Base-by-base conservation (phyloP, 345 rosid species). In the Boechera divaricarpa region DNA sequence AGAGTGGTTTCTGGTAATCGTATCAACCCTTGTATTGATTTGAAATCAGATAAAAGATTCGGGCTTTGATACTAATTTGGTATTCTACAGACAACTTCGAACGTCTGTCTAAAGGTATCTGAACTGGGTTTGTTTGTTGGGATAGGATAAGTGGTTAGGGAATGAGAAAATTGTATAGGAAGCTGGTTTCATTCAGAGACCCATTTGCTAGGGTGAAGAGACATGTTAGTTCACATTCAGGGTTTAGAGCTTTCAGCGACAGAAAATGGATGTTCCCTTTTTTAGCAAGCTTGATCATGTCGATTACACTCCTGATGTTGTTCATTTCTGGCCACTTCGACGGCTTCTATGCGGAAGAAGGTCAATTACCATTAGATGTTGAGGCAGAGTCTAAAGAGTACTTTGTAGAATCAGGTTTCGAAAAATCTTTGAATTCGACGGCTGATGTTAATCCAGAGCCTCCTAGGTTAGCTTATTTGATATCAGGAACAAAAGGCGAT, bases 401-500 rank as follows among this genome's bases (percentile, higher is more conserved):
- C 53, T 94, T 91, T 75, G 87, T 88, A 31, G 98, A 94, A 85
- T 85, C 92, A 0, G 86, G 85, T 67, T 75, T 91, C 1, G 75
- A 52, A 68, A 74, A 80, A 47, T 78, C 77, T 31, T 65, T 81
- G 10, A 81, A 83, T 58, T 7, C n/a, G 1, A 80, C 65, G 6
- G 36, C 65, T 2, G 48, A 29, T 55, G 24, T 67, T 7, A 75
- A 75, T 49, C 6, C 56, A 24, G 90, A 86, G 65, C 82, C 86
- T 8, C 96, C 98, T 63, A 86, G 96, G 79, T 77, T 94, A 66
- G 98, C 98, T 62, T 94, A 91, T 85, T 84, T 94, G 39, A 90
- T 94, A 75, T 94, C 97, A 0, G 98, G 98, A 32, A 94, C 98
- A 11, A 94, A 91, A 81, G 98, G 98, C 5, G 97, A 94, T 80